phyloP scores from a whole-genome alignment of 768 basidiomycete species.

The Tylopilus plumbeoviolaceoides region DNA sequence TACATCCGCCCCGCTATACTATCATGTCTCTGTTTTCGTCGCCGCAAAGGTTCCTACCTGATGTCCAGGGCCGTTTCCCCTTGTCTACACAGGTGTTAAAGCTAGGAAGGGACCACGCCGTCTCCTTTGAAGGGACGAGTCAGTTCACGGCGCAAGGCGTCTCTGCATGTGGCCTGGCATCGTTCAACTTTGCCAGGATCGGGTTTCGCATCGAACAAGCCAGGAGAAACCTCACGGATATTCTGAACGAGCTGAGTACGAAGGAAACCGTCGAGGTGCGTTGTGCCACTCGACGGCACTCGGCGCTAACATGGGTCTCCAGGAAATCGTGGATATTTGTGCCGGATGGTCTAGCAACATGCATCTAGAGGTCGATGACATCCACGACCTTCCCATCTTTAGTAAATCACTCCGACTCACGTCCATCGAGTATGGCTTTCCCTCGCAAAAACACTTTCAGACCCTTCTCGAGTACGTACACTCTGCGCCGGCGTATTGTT shows the following conservation, averaged over 20 bases:
- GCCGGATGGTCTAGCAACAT: constrained; percentile 47
- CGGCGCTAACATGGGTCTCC: neutral
- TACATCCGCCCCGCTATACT: neutral
- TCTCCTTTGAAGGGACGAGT: constrained; percentile 49
- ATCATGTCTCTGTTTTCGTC: constrained; percentile 3
- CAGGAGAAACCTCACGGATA: constrained; percentile 3
- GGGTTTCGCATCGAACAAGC: constrained; percentile 33
- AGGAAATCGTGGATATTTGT: constrained; percentile 56
- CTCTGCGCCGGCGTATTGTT: constrained; percentile 16
- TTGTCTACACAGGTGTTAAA: constrained; percentile 16
- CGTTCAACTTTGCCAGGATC: constrained; percentile 58
- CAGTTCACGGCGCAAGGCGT: constrained; percentile 47
- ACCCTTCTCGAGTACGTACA: constrained; percentile 23
- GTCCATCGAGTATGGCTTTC: constrained; percentile 35
- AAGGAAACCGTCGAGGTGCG: constrained; percentile 26
- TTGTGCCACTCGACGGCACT: neutral
- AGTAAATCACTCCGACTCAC: constrained; percentile 34
- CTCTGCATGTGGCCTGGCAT: constrained; percentile 64
- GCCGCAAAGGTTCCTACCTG: neutral
- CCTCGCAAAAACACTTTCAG: constrained; percentile 37
- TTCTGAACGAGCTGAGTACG: constrained; percentile 22
- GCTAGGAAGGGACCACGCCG: constrained; percentile 34
- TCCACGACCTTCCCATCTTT: constrained; percentile 48
- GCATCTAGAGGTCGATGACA: constrained; percentile 57
- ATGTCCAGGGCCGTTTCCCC: neutral